A percentile compares a stretch with the other conserved stretches of the same genome.
Conservation (phyloP, 768 basidiomycete genomes). For the Trametes meyenii region DNA sequence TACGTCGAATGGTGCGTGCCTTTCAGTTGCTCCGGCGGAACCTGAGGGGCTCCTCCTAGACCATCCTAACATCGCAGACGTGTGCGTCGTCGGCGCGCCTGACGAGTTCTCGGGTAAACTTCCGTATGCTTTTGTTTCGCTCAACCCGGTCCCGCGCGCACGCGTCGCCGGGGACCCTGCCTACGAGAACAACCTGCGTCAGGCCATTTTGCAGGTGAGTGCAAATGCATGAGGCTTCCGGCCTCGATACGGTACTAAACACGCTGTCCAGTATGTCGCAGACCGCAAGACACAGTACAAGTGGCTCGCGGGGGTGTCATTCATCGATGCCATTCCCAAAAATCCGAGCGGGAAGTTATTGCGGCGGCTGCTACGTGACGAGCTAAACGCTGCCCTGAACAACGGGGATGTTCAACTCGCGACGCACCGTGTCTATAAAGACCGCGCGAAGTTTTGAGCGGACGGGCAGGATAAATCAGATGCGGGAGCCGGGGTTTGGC, state of each 20-base stretch:
- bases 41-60: constrained; percentile 66
- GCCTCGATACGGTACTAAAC: not conserved
- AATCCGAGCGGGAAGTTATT: too few relatives aligned
- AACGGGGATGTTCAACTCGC: too few relatives aligned
- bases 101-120: constrained; percentile 76
- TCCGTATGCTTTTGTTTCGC: constrained; percentile 68
- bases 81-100: constrained; percentile 65
- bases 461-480: too few relatives aligned
- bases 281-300: constrained; percentile 40
- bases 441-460: too few relatives aligned
- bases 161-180: constrained; percentile 37
- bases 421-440: too few relatives aligned
- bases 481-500: too few relatives aligned
- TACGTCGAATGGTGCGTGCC: not conserved
- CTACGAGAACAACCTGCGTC: constrained; percentile 45
- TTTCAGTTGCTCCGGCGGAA: constrained; percentile 66
- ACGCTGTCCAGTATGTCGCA: constrained; percentile 32
- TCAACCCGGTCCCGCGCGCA: constrained; percentile 42
- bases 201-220: constrained; percentile 55
- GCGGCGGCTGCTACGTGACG: constrained; percentile 35
- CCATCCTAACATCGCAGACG: constrained; percentile 60
- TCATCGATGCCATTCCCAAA: constrained; percentile 38
- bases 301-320: constrained; percentile 42
- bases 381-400: constrained; percentile 22
- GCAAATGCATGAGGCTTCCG: not conserved